Base-by-base conservation (phyloP, 2,329 filamentous ascomycete genomes). In the Sarocladium brachiariae region DNA sequence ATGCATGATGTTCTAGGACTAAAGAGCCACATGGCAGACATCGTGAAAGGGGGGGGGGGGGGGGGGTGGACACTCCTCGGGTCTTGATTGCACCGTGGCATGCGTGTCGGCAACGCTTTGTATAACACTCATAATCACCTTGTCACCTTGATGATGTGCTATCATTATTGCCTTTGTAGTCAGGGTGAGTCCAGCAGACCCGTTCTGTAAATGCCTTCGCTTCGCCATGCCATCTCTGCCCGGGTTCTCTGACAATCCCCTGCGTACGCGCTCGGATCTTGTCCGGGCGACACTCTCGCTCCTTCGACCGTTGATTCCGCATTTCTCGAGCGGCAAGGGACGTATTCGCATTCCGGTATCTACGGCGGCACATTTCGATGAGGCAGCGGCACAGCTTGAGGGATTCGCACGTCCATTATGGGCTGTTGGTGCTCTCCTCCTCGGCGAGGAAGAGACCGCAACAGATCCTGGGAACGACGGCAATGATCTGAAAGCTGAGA, bases 321-420 rank as follows among this genome's bases (percentile, higher is more conserved):
- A 68, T 55, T 65, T 65, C 43, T 73, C 70, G 0, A 52, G 60
- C 1, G 56, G 49, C 0, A 58, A 62, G 10, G 69, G 65, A 2
- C 62, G 69, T 1, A 63, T 74, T 8, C 60, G 61, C 8, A 45
- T 74, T 2, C 64, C 69, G 0, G 52, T 65, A 1, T 59, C 61
- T 0, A 71, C 71, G 1, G 71, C 60, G 2, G 62, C 70, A 0
- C 65, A 68, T 34, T 75, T 75, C 35, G 69, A 72, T 51, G 72
- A 74, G 43, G 58, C 57, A 0, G 69, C 72, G 1, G 72, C 72
- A 1, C 70, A 74, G 52, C 58, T 75, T 0, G 72, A 75, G 47
- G 72, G 72, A 0, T 75, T 70, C 52, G 71, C 71, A 0, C 58
- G 69, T 1, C 69, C 69, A 1, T 48, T 71, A 0, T 70, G 65